Evolutionary conservation across 176 grass and related monocot species (phyloP).

Genomic region (Stipa capillata): DNA sequence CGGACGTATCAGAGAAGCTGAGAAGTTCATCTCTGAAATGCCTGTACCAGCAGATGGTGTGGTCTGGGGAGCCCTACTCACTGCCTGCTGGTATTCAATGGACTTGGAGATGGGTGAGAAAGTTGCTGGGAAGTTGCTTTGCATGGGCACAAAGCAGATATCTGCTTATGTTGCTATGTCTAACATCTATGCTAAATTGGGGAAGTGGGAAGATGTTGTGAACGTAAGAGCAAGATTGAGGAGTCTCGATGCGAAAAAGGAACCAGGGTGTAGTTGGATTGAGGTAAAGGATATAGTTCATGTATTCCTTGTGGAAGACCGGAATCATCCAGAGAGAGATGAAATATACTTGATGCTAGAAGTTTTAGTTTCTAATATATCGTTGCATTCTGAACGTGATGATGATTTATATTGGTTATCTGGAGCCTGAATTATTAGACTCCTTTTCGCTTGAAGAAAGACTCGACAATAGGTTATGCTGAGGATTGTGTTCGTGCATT

Average conservation of each 20-base stretch:
- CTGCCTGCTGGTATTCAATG: conserved; percentile 41
- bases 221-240: conserved; percentile 41
- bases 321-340: conserved; percentile 49
- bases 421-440: background rate
- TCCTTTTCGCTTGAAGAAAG: background rate
- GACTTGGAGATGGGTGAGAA: conserved; percentile 45
- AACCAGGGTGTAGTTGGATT: conserved; percentile 55
- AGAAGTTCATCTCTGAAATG: conserved; percentile 43
- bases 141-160: conserved; percentile 39
- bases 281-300: conserved; percentile 46
- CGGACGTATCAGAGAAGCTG: conserved; percentile 25
- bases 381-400: conserved; percentile 7
- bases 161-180: conserved; percentile 48
- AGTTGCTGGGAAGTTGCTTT: conserved; percentile 33
- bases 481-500: background rate
- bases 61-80: conserved; percentile 44
- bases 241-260: conserved; percentile 24
- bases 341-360: conserved; percentile 37
- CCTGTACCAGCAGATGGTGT: conserved; percentile 37
- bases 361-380: conserved; percentile 32
- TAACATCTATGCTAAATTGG: conserved; percentile 52
- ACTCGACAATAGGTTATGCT: background rate
- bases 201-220: conserved; percentile 50
- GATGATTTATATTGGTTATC: background rate
- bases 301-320: conserved; percentile 50